phyloP scores from a whole-genome alignment of 345 rosid genomes.

The Erysimum cheiranthoides region DNA sequence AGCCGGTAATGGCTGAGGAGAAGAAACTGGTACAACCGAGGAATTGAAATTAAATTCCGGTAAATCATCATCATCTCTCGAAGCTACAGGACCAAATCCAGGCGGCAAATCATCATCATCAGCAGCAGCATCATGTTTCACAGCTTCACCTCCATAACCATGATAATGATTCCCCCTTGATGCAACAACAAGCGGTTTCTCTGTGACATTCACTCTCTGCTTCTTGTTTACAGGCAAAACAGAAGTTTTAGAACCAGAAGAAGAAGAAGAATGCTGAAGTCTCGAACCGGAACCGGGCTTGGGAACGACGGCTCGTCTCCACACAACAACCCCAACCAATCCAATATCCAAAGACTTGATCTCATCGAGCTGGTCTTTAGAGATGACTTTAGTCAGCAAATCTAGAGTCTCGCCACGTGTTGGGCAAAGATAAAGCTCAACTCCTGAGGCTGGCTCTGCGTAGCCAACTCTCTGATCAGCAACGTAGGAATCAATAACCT shows the following conservation, averaged over 20 bases:
- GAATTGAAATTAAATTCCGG: slow-evolving; percentile 78
- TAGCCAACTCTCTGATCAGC: slow-evolving; percentile 83
- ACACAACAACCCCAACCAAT: slow-evolving; percentile 91
- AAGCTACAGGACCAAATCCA: slow-evolving; percentile 76
- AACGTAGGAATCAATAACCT: slow-evolving; percentile 82
- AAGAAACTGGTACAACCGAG: slow-evolving; percentile 34
- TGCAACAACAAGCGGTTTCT: slow-evolving; percentile 32
- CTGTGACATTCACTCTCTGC: slow-evolving; percentile 26
- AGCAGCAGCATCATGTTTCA: slow-evolving; percentile 18
- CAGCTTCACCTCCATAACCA: slow-evolving; percentile 35
- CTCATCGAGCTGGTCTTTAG: slow-evolving; percentile 68
- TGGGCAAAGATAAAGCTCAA: slow-evolving; percentile 91
- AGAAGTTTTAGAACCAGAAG: slow-evolving; percentile 27
- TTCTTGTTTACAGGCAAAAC: slow-evolving; percentile 37
- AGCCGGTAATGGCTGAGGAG: slow-evolving; percentile 26
- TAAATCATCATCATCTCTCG: slow-evolving; percentile 85
- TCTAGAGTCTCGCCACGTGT: slow-evolving; percentile 65
- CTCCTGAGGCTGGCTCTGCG: slow-evolving; percentile 80
- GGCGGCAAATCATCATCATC: slow-evolving; percentile 81
- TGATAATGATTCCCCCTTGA: slow-evolving; percentile 13
- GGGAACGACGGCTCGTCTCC: slow-evolving; percentile 67
- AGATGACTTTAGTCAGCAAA: slow-evolving; percentile 70
- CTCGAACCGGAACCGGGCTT: slow-evolving; percentile 29
- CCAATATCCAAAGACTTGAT: slow-evolving; percentile 71
- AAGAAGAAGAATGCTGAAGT: slow-evolving; percentile 33